A percentile compares a stretch with the other conserved stretches of the same genome.
phyloP scores from a whole-genome alignment of 2,329 filamentous ascomycete species.

The Xylaria sp. region DNA sequence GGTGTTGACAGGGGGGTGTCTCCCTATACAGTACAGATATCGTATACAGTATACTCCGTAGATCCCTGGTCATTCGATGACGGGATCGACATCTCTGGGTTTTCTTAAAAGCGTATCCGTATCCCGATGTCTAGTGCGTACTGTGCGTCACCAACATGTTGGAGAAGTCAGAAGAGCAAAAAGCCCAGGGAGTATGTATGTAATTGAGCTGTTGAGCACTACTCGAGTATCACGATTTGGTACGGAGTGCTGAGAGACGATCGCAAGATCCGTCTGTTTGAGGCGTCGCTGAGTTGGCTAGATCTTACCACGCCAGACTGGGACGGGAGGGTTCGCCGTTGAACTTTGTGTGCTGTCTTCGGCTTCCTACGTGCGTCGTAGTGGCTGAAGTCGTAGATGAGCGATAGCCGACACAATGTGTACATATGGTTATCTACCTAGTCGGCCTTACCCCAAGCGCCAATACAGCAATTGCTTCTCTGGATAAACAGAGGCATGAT shows the following conservation, averaged over 20 bases:
- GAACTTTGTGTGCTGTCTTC: constrained; percentile 1
- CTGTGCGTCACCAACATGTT: constrained; percentile 14
- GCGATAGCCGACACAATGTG: neutral
- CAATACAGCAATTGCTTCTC: neutral
- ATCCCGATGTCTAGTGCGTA: constrained; percentile 9
- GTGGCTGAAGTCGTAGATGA: constrained; percentile 1
- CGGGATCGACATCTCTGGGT: constrained; percentile 26
- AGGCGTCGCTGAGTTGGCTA: constrained; percentile 4
- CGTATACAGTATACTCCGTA: constrained; percentile 31
- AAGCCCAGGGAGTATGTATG: neutral
- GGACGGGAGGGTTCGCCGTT: constrained; percentile 10
- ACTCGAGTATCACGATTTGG: constrained; percentile 1
- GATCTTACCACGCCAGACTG: constrained; percentile 2
- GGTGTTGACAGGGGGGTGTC: constrained; percentile 34
- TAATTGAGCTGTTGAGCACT: constrained; percentile 3
- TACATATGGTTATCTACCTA: neutral
- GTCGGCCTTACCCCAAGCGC: neutral
- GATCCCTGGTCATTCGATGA: constrained; percentile 28
- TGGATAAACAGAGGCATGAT: neutral
- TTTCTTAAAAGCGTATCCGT: constrained; percentile 16
- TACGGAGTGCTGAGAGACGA: neutral
- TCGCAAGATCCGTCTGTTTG: constrained; percentile 8
- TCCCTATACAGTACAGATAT: constrained; percentile 35
- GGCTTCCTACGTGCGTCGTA: neutral
- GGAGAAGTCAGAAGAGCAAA: neutral